A percentile compares a stretch with the other conserved stretches of the same genome.
Evolutionary conservation across 805 yeast species (phyloP).

Genomic region (Cyberlindnera mycetangii): DNA sequence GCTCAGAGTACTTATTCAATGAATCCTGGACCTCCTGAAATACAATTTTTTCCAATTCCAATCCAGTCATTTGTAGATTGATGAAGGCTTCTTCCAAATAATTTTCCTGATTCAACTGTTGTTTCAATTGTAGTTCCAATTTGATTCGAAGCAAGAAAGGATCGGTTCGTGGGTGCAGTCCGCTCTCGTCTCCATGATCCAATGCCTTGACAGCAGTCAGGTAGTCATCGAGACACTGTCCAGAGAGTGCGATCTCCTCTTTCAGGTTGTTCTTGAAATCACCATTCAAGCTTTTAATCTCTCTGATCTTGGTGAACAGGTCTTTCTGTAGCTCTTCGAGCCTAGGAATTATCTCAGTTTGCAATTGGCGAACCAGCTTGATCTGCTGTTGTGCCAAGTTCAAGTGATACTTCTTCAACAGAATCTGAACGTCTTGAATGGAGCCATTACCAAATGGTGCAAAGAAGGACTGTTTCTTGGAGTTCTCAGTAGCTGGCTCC

Average conservation of each 20-base stretch:
- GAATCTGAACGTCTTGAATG: slow-evolving; percentile 76
- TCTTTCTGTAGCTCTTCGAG: slow-evolving; percentile 70
- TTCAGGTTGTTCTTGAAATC: slow-evolving; percentile 78
- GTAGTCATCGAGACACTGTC: slow-evolving; percentile 51
- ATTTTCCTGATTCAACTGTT: slow-evolving; percentile 79
- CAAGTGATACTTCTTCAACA: slow-evolving; percentile 67
- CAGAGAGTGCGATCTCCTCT: slow-evolving; percentile 67
- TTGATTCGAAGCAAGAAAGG: slow-evolving; percentile 72
- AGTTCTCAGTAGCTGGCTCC: slow-evolving; percentile 30
- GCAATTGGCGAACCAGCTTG: slow-evolving; percentile 52
- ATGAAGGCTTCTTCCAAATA: slow-evolving; percentile 83
- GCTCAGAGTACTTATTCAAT: slow-evolving; percentile 63
- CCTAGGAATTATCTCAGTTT: slow-evolving; percentile 59
- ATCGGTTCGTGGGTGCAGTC: slow-evolving; percentile 54
- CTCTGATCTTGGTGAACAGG: slow-evolving; percentile 76
- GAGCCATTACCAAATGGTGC: slow-evolving; percentile 71
- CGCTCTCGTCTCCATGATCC: slow-evolving; percentile 39
- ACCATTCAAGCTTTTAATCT: slow-evolving; percentile 73
- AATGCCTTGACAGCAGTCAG: slow-evolving; percentile 57
- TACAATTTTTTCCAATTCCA: slow-evolving; percentile 83
- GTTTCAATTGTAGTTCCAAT: slow-evolving; percentile 72
- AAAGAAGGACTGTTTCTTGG: slow-evolving; percentile 48
- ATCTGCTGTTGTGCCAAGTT: slow-evolving; percentile 56
- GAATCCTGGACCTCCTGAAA: slow-evolving; percentile 82
- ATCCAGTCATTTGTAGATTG: slow-evolving; percentile 83